Base-by-base conservation (phyloP, 805 yeast species). In the Suhomyces pyralidae region DNA sequence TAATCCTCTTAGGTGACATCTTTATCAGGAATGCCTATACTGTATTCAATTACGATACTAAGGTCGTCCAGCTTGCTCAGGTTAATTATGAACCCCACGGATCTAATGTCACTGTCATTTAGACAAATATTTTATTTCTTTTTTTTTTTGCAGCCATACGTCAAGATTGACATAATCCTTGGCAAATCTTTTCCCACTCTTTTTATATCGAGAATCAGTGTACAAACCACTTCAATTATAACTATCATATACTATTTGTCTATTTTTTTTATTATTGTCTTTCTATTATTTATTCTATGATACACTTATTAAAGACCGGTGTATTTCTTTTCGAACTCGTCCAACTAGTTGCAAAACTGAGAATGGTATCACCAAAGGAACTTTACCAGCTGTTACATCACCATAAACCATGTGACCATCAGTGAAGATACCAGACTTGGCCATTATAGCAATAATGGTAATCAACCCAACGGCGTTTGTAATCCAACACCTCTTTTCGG, bases 331-430 rank as follows among this genome's bases (percentile, higher is more conserved):
- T 89, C 96, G 10, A 87, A 63, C 44, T 85, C 52, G 96, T 83
- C 97, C 97, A 91, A 57, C 97, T 97, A 51, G 96, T 82, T 48
- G 96, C 96, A 64, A 86, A 91, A 57, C 97, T 97, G 62, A 82
- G 90, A 57, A 88, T 69, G 44, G 94, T 72, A 68, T 90, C 85
- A 66, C 97, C 97, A 60, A 86, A 90, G 20, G 74, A 17, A 89
- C 91, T 62, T 69, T 62, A 57, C 90, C 97, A 30, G 94, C 96
- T 54, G 86, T 85, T 26, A 82, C 77, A 22, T 74, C 65, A 55
- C 97, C 97, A 40, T 75, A 72, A 22, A 54, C 61, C 65, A 60
- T 61, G 40, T 56, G 51, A 45, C 67, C 67, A 51, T 54, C 52
- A 48, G 77, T 71, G 67, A 91, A 89, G 56, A 80, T 81, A 46